Conservation (phyloP, 148 eudicot genomes). For the Rhododendron ferrugineum region DNA sequence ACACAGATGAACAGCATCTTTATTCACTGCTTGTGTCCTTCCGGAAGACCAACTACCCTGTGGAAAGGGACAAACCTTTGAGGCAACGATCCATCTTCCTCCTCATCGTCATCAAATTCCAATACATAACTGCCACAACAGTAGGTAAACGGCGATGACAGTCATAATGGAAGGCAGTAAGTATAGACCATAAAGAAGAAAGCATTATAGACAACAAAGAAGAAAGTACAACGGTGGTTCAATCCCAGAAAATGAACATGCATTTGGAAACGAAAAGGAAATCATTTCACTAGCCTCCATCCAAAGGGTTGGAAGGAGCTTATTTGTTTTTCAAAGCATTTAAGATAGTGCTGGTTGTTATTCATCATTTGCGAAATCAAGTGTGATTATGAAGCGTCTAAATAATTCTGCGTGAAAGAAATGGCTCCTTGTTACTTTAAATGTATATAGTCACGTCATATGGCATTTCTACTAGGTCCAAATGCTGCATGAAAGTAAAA, state of each 20-base stretch:
- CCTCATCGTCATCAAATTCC: constrained; percentile 96
- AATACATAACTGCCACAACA: constrained; percentile 54
- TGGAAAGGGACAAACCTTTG: constrained; percentile 74
- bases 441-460: neutral
- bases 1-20: neutral
- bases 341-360: neutral
- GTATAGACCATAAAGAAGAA: neutral
- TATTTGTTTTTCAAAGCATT: neutral
- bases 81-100: constrained; percentile 96
- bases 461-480: neutral
- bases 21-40: constrained; percentile 76
- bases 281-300: neutral
- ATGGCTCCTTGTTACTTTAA: neutral
- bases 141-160: neutral
- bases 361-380: neutral
- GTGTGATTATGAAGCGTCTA: neutral
- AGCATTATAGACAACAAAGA: neutral
- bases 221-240: neutral
- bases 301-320: neutral
- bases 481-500: neutral
- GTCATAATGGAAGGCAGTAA: neutral
- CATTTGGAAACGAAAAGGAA: neutral
- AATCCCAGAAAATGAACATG: neutral
- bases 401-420: neutral
- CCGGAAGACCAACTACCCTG: constrained; percentile 81